These are phyloP conservation scores for Mycogone perniciosa DNA, from an alignment of 2,329 filamentous ascomycete genomes.

Conservation along the genomic window DNA sequence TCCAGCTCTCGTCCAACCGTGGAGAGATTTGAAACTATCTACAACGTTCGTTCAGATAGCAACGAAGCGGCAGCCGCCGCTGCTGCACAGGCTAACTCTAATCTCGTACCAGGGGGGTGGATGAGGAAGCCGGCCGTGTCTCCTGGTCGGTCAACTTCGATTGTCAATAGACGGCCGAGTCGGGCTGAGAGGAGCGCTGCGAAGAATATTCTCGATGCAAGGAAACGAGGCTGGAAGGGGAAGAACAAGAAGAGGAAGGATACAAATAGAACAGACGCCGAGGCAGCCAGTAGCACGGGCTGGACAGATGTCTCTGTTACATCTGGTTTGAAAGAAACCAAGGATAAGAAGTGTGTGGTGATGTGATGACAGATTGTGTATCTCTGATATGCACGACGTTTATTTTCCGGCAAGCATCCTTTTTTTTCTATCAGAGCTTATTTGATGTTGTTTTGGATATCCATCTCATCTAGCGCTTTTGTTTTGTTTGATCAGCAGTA, in stretches of 20 bases:
- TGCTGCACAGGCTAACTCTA: conserved; percentile 14
- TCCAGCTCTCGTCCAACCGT: conserved; percentile 37
- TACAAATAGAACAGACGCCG: conserved; percentile 1
- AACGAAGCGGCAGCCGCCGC: neutral
- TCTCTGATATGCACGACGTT: no score
- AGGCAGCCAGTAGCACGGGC: conserved; percentile 35
- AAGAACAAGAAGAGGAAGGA: conserved; percentile 33
- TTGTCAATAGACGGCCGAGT: conserved; percentile 43
- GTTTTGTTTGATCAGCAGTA: conserved; percentile 10
- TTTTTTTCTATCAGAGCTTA: no score
- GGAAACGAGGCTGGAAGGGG: conserved; percentile 50
- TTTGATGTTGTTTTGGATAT: neutral
- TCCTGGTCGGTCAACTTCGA: conserved; percentile 33
- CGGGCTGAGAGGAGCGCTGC: conserved; percentile 54
- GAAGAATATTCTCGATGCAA: conserved; percentile 57
- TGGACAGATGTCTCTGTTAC: conserved; percentile 47
- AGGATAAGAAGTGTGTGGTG: conserved; percentile 45
- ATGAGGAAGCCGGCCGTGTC: conserved; percentile 30
- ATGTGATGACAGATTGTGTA: conserved; percentile 36
- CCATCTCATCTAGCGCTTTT: neutral
- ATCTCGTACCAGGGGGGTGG: conserved; percentile 26
- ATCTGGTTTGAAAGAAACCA: conserved; percentile 29
- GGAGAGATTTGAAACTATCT: conserved; percentile 51
- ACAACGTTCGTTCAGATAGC: conserved; percentile 29
- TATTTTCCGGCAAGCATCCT: neutral